Conservation (phyloP, 2,329 filamentous ascomycete genomes). For the Cladosporium sp. region DNA sequence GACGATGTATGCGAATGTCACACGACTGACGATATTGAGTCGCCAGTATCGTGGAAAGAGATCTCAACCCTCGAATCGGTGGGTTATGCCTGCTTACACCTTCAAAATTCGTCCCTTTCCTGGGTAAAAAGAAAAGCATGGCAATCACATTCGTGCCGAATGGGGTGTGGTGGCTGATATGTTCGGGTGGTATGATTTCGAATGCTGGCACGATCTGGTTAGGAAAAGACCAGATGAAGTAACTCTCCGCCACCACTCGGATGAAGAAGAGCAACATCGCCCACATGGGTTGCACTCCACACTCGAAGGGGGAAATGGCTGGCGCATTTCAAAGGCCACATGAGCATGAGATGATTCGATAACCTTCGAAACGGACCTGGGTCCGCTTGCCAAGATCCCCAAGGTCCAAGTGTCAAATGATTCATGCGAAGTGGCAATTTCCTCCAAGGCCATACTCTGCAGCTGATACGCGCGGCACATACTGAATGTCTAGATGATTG, state of each 20-base stretch:
- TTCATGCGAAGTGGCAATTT: neutral
- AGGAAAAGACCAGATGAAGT: neutral
- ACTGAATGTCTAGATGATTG: neutral
- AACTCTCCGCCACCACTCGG: neutral
- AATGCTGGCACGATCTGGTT: neutral
- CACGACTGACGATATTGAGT: neutral
- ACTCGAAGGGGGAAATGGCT: neutral
- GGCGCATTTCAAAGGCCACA: neutral
- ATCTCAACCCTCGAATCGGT: neutral
- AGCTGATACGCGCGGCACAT: neutral
- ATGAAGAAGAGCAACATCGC: neutral
- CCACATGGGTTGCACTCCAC: neutral
- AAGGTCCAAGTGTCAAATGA: neutral
- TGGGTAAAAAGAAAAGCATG: neutral
- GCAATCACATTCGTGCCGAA: neutral
- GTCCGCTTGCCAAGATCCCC: neutral
- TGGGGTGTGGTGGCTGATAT: neutral
- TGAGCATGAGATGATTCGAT: neutral
- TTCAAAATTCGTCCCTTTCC: neutral
- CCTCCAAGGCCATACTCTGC: neutral
- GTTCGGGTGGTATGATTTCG: neutral
- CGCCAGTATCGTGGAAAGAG: neutral
- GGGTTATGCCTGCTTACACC: neutral
- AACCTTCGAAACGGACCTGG: neutral
- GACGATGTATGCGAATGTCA: neutral